Evolutionary conservation across 257 asterid species (phyloP).

Genomic region (Solanum megistacrolobum): DNA sequence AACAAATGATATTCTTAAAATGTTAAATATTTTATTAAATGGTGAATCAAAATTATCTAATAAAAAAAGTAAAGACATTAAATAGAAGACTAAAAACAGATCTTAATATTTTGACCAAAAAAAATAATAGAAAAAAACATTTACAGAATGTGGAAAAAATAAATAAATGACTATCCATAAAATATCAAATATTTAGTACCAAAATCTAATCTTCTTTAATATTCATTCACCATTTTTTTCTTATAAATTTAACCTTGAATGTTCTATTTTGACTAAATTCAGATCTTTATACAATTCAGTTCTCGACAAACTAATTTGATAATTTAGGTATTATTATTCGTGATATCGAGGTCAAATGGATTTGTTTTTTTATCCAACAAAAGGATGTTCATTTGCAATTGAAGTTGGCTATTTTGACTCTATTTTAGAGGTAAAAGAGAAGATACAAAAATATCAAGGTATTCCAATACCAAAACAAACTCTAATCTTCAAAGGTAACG

Average conservation of each 20-base stretch:
- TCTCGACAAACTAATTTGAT: neutral
- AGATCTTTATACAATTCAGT: neutral
- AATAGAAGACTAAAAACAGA: neutral
- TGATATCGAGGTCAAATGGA: constrained; percentile 29
- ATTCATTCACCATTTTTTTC: neutral
- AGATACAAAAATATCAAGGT: constrained; percentile 26
- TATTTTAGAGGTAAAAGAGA: constrained; percentile 53
- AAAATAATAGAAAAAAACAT: neutral
- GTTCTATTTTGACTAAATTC: neutral
- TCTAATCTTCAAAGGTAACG: constrained; percentile 37
- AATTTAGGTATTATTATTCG: neutral
- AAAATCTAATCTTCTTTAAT: neutral
- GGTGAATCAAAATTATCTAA: neutral
- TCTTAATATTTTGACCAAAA: neutral
- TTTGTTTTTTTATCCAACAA: constrained; percentile 31
- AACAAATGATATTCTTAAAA: neutral
- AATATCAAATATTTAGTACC: neutral
- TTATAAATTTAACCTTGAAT: neutral
- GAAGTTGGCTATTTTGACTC: constrained; percentile 68
- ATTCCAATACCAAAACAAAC: constrained; percentile 54
- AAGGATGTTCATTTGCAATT: constrained; percentile 31
- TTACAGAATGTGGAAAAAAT: neutral
- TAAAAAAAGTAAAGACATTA: neutral
- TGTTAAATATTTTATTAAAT: neutral
- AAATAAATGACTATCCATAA: neutral